These are phyloP conservation scores for Sonneratia caseolaris DNA, from an alignment of 345 rosid species.

Conservation along the genomic window DNA sequence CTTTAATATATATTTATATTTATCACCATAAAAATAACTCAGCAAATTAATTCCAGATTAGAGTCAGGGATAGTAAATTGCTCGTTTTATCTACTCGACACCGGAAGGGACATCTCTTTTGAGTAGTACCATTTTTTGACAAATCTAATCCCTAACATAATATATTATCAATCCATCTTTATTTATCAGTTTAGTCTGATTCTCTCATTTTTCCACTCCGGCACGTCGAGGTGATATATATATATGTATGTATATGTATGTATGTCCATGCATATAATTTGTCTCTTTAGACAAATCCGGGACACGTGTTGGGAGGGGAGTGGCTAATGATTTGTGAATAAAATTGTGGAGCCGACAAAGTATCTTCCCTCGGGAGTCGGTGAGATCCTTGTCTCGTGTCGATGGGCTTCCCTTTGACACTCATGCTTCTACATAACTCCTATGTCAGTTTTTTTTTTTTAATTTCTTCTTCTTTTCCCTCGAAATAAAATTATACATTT, in stretches of 20 bases:
- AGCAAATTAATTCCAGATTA: too few relatives aligned
- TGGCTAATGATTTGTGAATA: background rate
- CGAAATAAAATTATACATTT: too few relatives aligned
- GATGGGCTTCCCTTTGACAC: background rate
- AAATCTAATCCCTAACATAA: too few relatives aligned
- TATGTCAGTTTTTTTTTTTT: background rate
- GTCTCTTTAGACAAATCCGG: background rate
- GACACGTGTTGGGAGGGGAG: background rate
- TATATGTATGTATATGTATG: too few relatives aligned
- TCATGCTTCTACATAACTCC: too few relatives aligned
- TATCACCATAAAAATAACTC: too few relatives aligned
- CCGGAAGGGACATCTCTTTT: background rate
- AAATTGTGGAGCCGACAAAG: background rate
- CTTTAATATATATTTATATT: too few relatives aligned
- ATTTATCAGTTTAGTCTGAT: too few relatives aligned
- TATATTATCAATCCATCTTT: too few relatives aligned
- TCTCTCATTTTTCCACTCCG: too few relatives aligned
- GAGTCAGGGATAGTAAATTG: background rate
- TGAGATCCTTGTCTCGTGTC: slow-evolving; percentile 1
- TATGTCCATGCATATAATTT: background rate
- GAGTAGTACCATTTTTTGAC: too few relatives aligned
- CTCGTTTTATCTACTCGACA: background rate
- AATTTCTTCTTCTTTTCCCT: background rate
- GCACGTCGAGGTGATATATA: too few relatives aligned
- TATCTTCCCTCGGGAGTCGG: background rate